phyloP scores from a whole-genome alignment of 2,329 filamentous ascomycete species.

The Lachnellula arida region DNA sequence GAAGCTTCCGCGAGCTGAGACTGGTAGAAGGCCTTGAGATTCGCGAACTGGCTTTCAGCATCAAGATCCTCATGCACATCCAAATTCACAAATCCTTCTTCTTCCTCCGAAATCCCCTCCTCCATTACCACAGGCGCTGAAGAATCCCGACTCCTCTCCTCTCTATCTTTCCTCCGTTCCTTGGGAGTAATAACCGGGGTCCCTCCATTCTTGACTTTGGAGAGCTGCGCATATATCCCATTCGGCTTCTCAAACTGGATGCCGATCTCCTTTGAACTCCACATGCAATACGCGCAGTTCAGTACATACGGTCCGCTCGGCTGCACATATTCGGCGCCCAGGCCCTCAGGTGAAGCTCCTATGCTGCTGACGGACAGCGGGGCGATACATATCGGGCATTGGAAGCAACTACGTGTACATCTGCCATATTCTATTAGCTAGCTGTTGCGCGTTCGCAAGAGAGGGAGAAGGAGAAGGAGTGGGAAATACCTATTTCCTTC shows the following conservation, averaged over 20 bases:
- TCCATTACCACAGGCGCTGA: constrained; percentile 24
- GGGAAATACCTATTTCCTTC: constrained; percentile 89
- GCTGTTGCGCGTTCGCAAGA: neutral
- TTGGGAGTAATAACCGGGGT: constrained; percentile 45
- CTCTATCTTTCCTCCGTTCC: constrained; percentile 31
- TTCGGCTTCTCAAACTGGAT: constrained; percentile 87
- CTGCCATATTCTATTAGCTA: constrained; percentile 39
- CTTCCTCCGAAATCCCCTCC: constrained; percentile 26
- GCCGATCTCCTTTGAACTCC: constrained; percentile 84
- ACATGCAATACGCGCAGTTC: constrained; percentile 85
- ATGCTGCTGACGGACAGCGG: constrained; percentile 71
- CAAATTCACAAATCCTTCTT: constrained; percentile 35
- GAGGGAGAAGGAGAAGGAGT: neutral
- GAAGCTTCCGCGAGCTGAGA: constrained; percentile 64
- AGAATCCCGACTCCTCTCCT: constrained; percentile 23
- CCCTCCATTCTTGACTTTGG: constrained; percentile 63
- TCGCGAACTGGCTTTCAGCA: constrained; percentile 66
- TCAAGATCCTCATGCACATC: constrained; percentile 42
- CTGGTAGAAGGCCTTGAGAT: constrained; percentile 76
- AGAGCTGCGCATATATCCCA: constrained; percentile 76
- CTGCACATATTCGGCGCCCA: constrained; percentile 32
- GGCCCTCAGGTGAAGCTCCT: constrained; percentile 42
- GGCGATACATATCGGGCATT: constrained; percentile 84
- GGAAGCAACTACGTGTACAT: constrained; percentile 91
- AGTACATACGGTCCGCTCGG: constrained; percentile 66